Evolutionary conservation across 345 rosid species (phyloP), one percentile per base, ranked within the genome.

Genomic region (Dovyalis caffra): DNA sequence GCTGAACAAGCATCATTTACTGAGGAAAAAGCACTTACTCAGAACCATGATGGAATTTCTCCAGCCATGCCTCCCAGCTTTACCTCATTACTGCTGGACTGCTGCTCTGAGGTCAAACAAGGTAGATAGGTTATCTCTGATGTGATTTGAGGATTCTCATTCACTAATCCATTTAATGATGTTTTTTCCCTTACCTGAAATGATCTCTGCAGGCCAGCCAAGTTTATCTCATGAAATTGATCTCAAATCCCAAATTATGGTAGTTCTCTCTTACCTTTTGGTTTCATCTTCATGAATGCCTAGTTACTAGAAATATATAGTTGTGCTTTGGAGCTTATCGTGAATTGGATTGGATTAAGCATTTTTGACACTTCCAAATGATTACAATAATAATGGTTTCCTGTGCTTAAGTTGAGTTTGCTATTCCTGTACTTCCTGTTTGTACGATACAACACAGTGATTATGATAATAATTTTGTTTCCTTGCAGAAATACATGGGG

Each of bases 241-340:
- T 74, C 89, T 92, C 73, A 90, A 85, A 86, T 82, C 89, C 61
- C 90, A 91, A 82, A 91, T 95, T 73, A 82, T 76, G 97, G 97
- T 95, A 92, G 40, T 53, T 57, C 47, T 25, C 71, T 70, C 66
- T 12, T 51, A 34, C 12, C 60, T 69, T 40, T 47, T 11, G 10
- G 10, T 45, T 64, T 51, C 16, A 6, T 49, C 26, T n/a, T 10
- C 14, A 28, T 53, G 57, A 49, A 37, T 29, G 21, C 6, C 25
- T 53, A 20, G n/a, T 66, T 28, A 38, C n/a, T 40, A 60, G 40
- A 68, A 49, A 33, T 69, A 8, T 57, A 68, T 34, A 40, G 38
- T 37, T 31, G 12, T 23, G 23, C 15, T 21, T 33, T 64, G 65
- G 29, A 40, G 12, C 16, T 62, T 32, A 33, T 72, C 37, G 45